These are phyloP conservation scores for Neurospora crassa DNA, from an alignment of 2,329 filamentous ascomycete species.

Conservation along the genomic window DNA sequence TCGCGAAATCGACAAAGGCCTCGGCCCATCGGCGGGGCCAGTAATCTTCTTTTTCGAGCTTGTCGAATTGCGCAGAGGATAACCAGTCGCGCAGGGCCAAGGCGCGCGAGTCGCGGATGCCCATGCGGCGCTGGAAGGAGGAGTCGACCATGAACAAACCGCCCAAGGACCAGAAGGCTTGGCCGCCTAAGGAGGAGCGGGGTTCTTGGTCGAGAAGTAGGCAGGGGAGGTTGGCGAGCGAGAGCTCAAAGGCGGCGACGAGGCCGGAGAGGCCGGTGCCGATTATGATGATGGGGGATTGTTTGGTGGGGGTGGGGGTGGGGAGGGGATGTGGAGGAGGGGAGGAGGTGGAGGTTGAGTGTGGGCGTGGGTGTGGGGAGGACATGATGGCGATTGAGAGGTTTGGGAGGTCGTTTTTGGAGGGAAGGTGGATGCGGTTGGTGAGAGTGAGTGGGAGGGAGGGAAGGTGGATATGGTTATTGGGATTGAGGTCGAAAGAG, in stretches of 20 bases:
- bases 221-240: slow-evolving; percentile 37
- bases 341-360: background rate
- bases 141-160: slow-evolving; percentile 52
- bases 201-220: slow-evolving; percentile 51
- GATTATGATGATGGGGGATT: slow-evolving; percentile 41
- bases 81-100: slow-evolving; percentile 52
- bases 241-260: slow-evolving; percentile 48
- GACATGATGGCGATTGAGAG: slow-evolving; percentile 2
- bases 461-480: background rate
- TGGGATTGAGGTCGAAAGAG: background rate
- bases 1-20: slow-evolving; percentile 53
- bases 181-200: slow-evolving; percentile 45
- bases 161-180: slow-evolving; percentile 56
- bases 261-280: slow-evolving; percentile 50
- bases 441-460: too few species aligned
- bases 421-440: background rate
- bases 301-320: background rate
- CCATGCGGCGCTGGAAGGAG: slow-evolving; percentile 44
- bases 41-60: slow-evolving; percentile 37
- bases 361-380: background rate
- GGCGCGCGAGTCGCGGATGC: slow-evolving; percentile 47
- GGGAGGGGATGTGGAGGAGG: background rate
- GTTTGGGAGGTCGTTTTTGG: background rate
- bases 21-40: slow-evolving; percentile 55
- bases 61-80: slow-evolving; percentile 47